Base-by-base conservation (phyloP, 768 basidiomycete species). In the Trametopsis cervina region DNA sequence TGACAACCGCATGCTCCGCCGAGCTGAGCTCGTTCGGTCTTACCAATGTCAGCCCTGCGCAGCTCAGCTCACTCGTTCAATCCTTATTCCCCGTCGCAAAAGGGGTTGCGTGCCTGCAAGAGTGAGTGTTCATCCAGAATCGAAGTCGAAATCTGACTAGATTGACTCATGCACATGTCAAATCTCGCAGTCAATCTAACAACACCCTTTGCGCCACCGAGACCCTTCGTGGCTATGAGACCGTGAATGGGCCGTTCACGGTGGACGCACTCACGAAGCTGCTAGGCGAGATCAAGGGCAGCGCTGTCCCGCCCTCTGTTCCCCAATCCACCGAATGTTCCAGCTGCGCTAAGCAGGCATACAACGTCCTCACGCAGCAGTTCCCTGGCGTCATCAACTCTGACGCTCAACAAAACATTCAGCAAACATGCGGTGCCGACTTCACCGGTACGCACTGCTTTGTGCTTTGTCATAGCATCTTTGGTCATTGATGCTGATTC, bases 41-140 rank as follows among this genome's bases (percentile, higher is more conserved):
- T 9, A 59, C 64, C 23, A 49, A 43, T 40, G 27, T 46, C 35
- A 52, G 55, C 25, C n/a, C 58, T 5, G 46, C 42, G 33, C 20
- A 55, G 46, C 47, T 61, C 36, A 68, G 68, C 2, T 33, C 67
- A 3, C 36, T 67, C 17, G 72, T 85, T 17, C 69, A 85, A 57
- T 54, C 58, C 38, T 71, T 60, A 25, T 89, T 85, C 60, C 81
- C 85, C 1, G 67, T 73, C 2, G 68, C 69, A 3, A 71, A 84
- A 44, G 61, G 81, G 52, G 57, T 81, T 6, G 60, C 66, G 9
- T 90, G 87, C 60, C 64, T 88, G 57, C 72, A 80, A 49, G 75
- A 85, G 86, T 88, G 58, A 52, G 81, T 72, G 11, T 22, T n/a
- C n/a, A n/a, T n/a, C n/a, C n/a, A n/a, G n/a, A n/a, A n/a, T n/a